phyloP scores from a whole-genome alignment of 441 rosid species.

The Brassica hybrid region DNA sequence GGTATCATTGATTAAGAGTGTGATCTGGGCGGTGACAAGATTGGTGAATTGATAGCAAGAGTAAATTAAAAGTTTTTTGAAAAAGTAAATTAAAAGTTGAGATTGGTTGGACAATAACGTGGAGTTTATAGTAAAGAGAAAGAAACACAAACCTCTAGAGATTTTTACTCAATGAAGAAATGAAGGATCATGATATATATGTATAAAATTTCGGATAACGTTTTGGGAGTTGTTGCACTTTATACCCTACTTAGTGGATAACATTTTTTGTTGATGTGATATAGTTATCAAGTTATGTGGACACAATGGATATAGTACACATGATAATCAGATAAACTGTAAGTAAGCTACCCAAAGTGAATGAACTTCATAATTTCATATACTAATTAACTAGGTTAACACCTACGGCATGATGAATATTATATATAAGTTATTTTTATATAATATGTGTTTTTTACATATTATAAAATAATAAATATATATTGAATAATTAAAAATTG shows the following conservation, averaged over 20 bases:
- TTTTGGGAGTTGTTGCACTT: slow-evolving; percentile 39
- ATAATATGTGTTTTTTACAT: too few species aligned
- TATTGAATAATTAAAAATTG: too few species aligned
- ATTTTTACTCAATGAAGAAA: neutral
- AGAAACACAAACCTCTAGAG: slow-evolving; percentile 2
- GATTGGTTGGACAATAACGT: neutral
- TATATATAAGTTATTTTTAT: too few species aligned
- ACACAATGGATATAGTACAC: slow-evolving; percentile 25
- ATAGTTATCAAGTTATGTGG: slow-evolving; percentile 30
- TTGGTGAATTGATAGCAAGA: slow-evolving; percentile 5
- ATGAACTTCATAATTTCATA: neutral
- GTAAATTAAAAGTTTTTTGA: neutral
- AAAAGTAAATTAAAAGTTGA: neutral
- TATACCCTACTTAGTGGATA: slow-evolving; percentile 24
- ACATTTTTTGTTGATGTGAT: slow-evolving; percentile 6
- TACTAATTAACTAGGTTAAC: neutral
- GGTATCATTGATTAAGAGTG: neutral
- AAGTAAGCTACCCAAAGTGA: neutral
- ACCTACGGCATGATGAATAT: too few species aligned
- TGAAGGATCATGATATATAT: neutral
- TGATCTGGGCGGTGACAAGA: neutral
- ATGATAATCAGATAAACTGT: slow-evolving; percentile 17
- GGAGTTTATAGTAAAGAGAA: slow-evolving; percentile 6
- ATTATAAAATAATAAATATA: too few species aligned
- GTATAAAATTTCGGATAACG: slow-evolving; percentile 23